A percentile compares a stretch with the other conserved stretches of the same genome.
phyloP scores from a whole-genome alignment of 768 basidiomycete species.

The Termitomyces sp. region DNA sequence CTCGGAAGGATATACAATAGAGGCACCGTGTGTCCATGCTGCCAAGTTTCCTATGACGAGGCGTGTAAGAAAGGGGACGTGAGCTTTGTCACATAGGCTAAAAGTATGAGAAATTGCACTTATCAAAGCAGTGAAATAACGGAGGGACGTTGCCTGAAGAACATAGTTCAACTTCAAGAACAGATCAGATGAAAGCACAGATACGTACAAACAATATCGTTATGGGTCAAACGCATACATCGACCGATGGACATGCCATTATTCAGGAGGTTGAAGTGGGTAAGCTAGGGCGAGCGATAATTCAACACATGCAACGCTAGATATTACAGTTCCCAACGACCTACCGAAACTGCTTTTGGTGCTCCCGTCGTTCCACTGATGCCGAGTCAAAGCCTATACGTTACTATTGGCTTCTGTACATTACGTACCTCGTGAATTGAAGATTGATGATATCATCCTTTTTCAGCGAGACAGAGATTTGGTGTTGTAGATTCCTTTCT shows the following conservation, averaged over 20 bases:
- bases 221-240: conserved; percentile 63
- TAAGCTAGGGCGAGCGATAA: conserved; percentile 45
- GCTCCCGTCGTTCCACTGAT: conserved; percentile 74
- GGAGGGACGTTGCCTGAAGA: conserved; percentile 75
- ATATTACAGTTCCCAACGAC: conserved; percentile 13
- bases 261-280: conserved; percentile 77
- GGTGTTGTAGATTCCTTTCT: conserved; percentile 40
- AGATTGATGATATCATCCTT: conserved; percentile 77
- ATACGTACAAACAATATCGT: conserved; percentile 66
- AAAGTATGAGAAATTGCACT: conserved; percentile 36
- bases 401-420: background rate
- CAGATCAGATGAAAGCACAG: background rate
- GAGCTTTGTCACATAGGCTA: background rate
- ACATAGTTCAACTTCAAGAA: background rate
- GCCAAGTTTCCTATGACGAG: conserved; percentile 81
- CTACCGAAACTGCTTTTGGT: conserved; percentile 81
- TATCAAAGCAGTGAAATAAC: conserved; percentile 87
- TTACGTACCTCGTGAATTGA: conserved; percentile 75
- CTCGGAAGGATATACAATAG: conserved; percentile 72
- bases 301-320: background rate
- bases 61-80: conserved; percentile 36
- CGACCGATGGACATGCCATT: conserved; percentile 69
- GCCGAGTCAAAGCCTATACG: background rate
- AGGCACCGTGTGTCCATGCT: conserved; percentile 70
- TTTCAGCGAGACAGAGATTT: conserved; percentile 35